phyloP scores from a whole-genome alignment of 257 asterid genomes.

The Lantana camara region DNA sequence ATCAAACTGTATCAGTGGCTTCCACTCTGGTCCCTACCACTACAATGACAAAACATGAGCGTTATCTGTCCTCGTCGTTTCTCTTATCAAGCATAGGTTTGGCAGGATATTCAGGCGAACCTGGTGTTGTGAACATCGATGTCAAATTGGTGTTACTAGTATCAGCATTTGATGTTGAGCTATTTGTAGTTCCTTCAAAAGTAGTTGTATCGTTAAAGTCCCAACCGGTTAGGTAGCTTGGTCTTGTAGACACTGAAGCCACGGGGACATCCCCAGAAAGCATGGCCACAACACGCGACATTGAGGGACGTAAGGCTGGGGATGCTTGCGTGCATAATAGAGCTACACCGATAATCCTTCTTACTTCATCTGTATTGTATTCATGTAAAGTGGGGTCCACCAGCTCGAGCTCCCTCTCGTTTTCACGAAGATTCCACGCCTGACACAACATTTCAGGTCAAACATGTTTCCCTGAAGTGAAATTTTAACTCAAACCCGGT shows the following conservation, averaged over 20 bases:
- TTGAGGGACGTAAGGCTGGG: conserved; percentile 46
- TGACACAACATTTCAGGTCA: conserved; percentile 13
- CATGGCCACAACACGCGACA: conserved; percentile 60
- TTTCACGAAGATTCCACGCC: conserved; percentile 60
- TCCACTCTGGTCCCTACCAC: too few relatives aligned
- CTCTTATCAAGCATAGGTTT: too few relatives aligned
- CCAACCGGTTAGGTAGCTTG: conserved; percentile 69
- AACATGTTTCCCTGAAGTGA: too few relatives aligned
- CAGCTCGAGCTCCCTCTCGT: conserved; percentile 39
- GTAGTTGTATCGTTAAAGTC: conserved; percentile 48
- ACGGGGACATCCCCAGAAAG: conserved; percentile 52
- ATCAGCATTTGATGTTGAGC: not conserved
- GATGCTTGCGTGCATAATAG: conserved; percentile 72
- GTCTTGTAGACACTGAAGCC: conserved; percentile 46
- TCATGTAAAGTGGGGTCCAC: conserved; percentile 45
- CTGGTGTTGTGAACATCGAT: not conserved
- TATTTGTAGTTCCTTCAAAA: too few relatives aligned
- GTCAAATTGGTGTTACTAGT: not conserved
- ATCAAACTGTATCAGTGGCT: too few relatives aligned
- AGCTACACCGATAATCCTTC: conserved; percentile 52
- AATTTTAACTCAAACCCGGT: too few relatives aligned
- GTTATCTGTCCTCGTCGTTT: too few relatives aligned
- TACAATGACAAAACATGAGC: too few relatives aligned
- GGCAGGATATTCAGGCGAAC: not conserved
- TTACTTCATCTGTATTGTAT: conserved; percentile 45